Base-by-base conservation (phyloP, 2,329 filamentous ascomycete species). In the Fusarium domesticum region DNA sequence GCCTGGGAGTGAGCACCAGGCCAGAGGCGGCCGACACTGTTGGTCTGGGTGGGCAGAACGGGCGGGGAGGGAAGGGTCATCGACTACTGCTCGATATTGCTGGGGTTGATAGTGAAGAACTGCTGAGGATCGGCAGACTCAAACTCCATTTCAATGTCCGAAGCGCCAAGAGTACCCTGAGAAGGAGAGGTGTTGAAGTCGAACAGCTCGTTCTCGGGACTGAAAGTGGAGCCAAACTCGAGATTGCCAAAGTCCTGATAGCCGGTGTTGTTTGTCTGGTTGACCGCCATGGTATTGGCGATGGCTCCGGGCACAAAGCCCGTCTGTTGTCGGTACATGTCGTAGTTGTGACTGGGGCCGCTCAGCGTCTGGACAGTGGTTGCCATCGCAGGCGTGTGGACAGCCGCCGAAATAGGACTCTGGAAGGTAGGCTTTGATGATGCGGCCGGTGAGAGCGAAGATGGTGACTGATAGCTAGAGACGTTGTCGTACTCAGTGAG, bases 1-100 rank as follows among this genome's bases (percentile, higher is more conserved):
- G 89, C 90, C 69, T 90, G 89, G 61, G 90, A 89, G 71, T 97
- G 92, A 78, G 95, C 93, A 41, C 91, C 92, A 11, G 92, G 92
- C 75, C 89, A 96, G 57, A 95, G 83, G 53, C 90, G 83, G 53
- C 88, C 85, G 40, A 84, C 77, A 47, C 70, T 77, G 63, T 70
- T 72, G 28, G 77, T 72, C 48, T 80, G 72, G 1, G 72, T 70
- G 46, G 72, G 70, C n/a, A 68, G 75, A 48, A 73, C 69, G 5
- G 68, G 77, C 2, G 70, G 67, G 30, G 58, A 61, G 6, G 58
- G 58, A 5, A 70, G 64, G 39, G 75, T 72, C 20, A 81, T 71
- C 0, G 60, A 50, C 6, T 64, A 62, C 58, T 87, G 82, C 62
- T 86, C 80, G 50, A 93, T 83, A 45, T 78, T 81, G 64, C 78